A percentile compares a stretch with the other conserved stretches of the same genome.
Conservation (phyloP, 352 stramenopile genomes). For the Globisporangium yorkense region DNA sequence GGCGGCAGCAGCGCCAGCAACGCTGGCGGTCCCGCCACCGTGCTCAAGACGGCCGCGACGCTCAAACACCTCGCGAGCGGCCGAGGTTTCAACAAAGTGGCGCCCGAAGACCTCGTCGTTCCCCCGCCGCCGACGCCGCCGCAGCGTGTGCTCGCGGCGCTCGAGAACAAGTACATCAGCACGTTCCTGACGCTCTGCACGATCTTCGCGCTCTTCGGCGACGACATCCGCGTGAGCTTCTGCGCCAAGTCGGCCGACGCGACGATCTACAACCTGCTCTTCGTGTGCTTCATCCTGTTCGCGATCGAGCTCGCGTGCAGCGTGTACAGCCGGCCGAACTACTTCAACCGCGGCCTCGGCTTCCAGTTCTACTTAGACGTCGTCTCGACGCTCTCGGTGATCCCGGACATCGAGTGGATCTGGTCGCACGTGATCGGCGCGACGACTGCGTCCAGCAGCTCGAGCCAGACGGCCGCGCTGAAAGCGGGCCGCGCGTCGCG, state of each 20-base stretch:
- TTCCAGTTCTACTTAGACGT: constrained; percentile 94
- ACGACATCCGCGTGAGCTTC: constrained; percentile 74
- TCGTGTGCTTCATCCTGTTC: constrained; percentile 78
- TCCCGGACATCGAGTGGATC: constrained; percentile 88
- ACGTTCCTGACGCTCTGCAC: constrained; percentile 65
- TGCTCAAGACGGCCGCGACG: constrained; percentile 26
- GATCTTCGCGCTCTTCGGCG: constrained; percentile 84
- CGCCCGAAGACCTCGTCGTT: constrained; percentile 39
- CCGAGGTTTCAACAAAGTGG: constrained; percentile 64
- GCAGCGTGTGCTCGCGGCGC: constrained; percentile 38
- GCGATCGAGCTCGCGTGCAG: constrained; percentile 56
- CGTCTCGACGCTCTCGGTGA: constrained; percentile 90
- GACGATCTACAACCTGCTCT: constrained; percentile 74
- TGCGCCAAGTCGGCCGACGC: constrained; percentile 60
- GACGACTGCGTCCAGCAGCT: constrained; percentile 13
- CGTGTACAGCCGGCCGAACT: constrained; percentile 67
- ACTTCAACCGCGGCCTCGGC: constrained; percentile 65
- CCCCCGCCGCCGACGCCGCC: constrained; percentile 27
- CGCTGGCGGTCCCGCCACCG: constrained; percentile 18
- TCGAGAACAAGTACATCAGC: constrained; percentile 73
- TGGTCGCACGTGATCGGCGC: constrained; percentile 54
- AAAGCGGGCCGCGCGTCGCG: constrained; percentile 83
- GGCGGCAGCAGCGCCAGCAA: background rate
- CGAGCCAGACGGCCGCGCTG: constrained; percentile 55
- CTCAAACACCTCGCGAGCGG: constrained; percentile 32